These are phyloP conservation scores for Colletotrichum sp. DNA, from an alignment of 2,329 filamentous ascomycete genomes.

Conservation along the genomic window DNA sequence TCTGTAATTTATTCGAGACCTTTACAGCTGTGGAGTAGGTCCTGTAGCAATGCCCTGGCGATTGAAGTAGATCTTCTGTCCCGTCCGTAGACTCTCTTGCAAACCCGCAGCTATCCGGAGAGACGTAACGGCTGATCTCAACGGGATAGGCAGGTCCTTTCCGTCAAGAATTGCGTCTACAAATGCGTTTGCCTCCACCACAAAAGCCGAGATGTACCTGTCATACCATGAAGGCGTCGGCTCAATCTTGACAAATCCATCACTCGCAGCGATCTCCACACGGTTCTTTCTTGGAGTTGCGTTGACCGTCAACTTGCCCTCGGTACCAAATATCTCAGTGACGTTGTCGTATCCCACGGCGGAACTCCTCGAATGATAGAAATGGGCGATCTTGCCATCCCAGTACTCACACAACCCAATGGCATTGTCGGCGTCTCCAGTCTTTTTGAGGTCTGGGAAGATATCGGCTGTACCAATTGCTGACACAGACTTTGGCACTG, in stretches of 20 bases:
- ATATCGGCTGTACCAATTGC: neutral
- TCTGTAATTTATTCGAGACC: rapidly evolving
- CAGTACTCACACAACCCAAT: conserved; percentile 49
- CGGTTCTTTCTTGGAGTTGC: conserved; percentile 29
- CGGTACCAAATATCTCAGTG: conserved; percentile 46
- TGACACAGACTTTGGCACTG: neutral
- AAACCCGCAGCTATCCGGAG: conserved; percentile 24
- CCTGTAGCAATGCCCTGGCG: neutral
- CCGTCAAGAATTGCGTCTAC: conserved; percentile 21
- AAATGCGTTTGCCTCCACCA: conserved; percentile 29
- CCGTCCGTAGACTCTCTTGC: conserved; percentile 20
- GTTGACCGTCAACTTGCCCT: conserved; percentile 41
- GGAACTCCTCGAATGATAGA: conserved; percentile 46
- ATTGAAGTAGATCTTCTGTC: conserved; percentile 21
- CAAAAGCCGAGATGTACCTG: conserved; percentile 31
- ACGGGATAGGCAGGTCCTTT: conserved; percentile 20
- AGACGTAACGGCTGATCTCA: conserved; percentile 14
- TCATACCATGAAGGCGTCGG: conserved; percentile 29
- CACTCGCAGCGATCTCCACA: conserved; percentile 26
- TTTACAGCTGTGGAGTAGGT: neutral
- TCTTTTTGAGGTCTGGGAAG: neutral
- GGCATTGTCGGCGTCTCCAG: conserved; percentile 45
- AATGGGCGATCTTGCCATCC: conserved; percentile 47
- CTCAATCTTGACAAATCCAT: conserved; percentile 25
- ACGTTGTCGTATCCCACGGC: conserved; percentile 46